Percentiles rank a stretch among this genome's conserved stretches.
phyloP scores from a whole-genome alignment of 2,329 filamentous ascomycete genomes.

The Calonectria pauciramosa region DNA sequence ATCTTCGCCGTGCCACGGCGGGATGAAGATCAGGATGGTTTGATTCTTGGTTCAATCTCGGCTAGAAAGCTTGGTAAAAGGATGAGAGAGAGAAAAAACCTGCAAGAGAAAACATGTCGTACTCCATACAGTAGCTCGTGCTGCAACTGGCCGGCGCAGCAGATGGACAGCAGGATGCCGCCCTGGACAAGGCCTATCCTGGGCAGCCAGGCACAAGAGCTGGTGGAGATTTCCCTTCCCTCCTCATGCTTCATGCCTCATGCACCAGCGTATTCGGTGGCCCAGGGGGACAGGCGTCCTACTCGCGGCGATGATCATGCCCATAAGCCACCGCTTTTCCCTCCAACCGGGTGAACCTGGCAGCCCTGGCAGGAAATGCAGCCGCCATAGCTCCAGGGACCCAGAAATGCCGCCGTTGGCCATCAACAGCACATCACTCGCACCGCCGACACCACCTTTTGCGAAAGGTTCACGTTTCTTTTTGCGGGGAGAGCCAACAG shows the following conservation, averaged over 20 bases:
- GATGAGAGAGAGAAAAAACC: neutral
- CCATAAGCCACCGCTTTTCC: slow-evolving; percentile 25
- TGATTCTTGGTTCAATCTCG: slow-evolving; percentile 19
- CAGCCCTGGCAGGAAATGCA: slow-evolving; percentile 12
- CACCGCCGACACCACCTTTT: slow-evolving; percentile 13
- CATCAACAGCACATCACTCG: slow-evolving; percentile 41
- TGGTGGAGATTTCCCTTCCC: slow-evolving; percentile 3
- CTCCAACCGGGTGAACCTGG: slow-evolving; percentile 35
- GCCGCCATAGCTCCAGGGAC: slow-evolving; percentile 18
- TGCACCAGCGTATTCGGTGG: slow-evolving; percentile 1
- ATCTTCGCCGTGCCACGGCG: slow-evolving; percentile 7
- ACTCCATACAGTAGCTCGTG: neutral
- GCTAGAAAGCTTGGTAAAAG: slow-evolving; percentile 2
- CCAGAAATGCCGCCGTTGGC: slow-evolving; percentile 34
- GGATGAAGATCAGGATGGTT: neutral
- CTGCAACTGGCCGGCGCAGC: slow-evolving; percentile 26
- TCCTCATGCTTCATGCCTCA: neutral
- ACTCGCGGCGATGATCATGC: slow-evolving; percentile 30
- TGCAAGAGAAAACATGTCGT: neutral
- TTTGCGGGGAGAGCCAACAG: slow-evolving; percentile 42
- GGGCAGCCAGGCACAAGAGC: slow-evolving; percentile 9
- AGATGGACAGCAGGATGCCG: neutral
- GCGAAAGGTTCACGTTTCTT: slow-evolving; percentile 30
- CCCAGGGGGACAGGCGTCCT: neutral
- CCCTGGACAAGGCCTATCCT: slow-evolving; percentile 23